Conservation (phyloP, 345 rosid species). For the Eutrema heterophyllum region DNA sequence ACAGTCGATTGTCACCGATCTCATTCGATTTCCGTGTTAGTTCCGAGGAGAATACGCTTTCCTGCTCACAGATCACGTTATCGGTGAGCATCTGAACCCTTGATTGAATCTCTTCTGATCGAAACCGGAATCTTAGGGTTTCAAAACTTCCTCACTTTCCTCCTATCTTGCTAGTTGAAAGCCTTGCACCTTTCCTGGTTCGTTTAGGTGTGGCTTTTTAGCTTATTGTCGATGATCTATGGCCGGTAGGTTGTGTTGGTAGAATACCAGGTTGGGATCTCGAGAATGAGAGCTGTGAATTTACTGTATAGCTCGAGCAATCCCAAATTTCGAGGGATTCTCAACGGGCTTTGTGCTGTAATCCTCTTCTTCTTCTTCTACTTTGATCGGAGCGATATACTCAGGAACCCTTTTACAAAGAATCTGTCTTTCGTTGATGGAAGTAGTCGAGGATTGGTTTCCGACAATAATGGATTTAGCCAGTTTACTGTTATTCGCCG, state of each 20-base stretch:
- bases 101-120: background rate
- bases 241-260: background rate
- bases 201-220: background rate
- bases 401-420: conserved; percentile 32
- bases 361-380: conserved; percentile 40
- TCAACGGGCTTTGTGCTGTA: conserved; percentile 38
- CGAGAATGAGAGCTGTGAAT: conserved; percentile 29
- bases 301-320: conserved; percentile 25
- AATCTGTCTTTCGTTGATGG: conserved; percentile 17
- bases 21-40: background rate
- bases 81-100: background rate
- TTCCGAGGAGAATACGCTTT: background rate
- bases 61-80: conserved; percentile 1
- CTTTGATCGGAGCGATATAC: conserved; percentile 23
- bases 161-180: background rate
- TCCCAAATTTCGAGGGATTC: conserved; percentile 39
- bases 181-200: background rate
- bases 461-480: conserved; percentile 21
- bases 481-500: conserved; percentile 34
- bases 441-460: background rate
- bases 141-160: background rate
- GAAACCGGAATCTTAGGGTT: conserved; percentile 3
- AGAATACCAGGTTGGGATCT: background rate
- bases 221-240: background rate
- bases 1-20: background rate